A percentile compares a stretch with the other conserved stretches of the same genome.
phyloP scores from a whole-genome alignment of 2,329 filamentous ascomycete species.

The Pseudogymnoascus sp. region DNA sequence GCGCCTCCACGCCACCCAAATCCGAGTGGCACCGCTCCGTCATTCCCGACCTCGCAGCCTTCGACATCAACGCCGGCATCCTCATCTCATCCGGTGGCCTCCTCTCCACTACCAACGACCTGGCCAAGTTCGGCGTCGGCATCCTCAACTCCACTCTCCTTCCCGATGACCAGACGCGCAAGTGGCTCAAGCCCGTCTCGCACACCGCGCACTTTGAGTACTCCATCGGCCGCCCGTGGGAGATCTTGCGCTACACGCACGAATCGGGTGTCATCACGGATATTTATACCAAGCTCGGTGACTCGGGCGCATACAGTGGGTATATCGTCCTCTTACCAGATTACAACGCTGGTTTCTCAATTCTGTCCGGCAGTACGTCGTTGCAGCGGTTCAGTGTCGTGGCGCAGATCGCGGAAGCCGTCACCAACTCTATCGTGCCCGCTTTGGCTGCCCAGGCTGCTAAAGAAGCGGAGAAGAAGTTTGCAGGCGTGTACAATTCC shows the following conservation, averaged over 20 bases:
- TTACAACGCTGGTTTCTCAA: slow-evolving; percentile 37
- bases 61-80: slow-evolving; percentile 27
- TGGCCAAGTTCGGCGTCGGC: slow-evolving; percentile 35
- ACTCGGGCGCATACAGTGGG: slow-evolving; percentile 36
- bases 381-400: background rate
- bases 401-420: slow-evolving; percentile 15
- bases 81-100: slow-evolving; percentile 31
- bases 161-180: slow-evolving; percentile 31
- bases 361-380: slow-evolving; percentile 31
- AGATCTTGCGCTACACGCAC: slow-evolving; percentile 36
- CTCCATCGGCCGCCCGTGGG: slow-evolving; percentile 40
- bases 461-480: slow-evolving; percentile 9
- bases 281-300: slow-evolving; percentile 41
- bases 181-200: slow-evolving; percentile 39
- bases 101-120: slow-evolving; percentile 36
- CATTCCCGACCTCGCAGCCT: slow-evolving; percentile 30
- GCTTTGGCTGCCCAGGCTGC: slow-evolving; percentile 19
- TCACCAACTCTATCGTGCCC: slow-evolving; percentile 21
- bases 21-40: background rate
- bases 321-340: slow-evolving; percentile 38
- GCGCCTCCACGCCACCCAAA: slow-evolving; percentile 29
- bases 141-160: slow-evolving; percentile 39
- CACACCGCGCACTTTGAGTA: slow-evolving; percentile 33
- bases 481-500: slow-evolving; percentile 20
- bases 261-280: slow-evolving; percentile 36